These are phyloP conservation scores for Neurospora sublineolata DNA, from an alignment of 495 filamentous ascomycete species.

Conservation along the genomic window DNA sequence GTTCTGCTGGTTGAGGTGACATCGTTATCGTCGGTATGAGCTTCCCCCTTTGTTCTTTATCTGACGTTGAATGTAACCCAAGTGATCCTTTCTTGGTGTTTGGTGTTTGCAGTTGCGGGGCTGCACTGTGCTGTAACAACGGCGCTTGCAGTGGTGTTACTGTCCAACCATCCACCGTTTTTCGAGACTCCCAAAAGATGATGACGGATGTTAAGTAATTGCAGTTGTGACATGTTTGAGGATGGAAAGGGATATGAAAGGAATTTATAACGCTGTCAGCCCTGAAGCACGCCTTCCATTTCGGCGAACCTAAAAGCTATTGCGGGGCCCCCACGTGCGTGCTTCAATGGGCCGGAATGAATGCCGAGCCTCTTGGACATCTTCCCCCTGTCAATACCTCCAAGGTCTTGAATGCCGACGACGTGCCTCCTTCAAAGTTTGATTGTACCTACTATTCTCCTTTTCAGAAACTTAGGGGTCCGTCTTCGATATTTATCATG, in stretches of 20 bases:
- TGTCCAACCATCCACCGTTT: too few relatives aligned
- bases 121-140: not conserved
- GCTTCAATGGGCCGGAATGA: not conserved
- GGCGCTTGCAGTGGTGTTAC: not conserved
- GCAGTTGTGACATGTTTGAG: not conserved
- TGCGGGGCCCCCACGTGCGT: not conserved
- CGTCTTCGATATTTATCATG: too few relatives aligned
- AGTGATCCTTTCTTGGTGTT: not conserved
- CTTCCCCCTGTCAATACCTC: not conserved
- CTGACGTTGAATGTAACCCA: not conserved
- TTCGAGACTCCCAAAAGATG: not conserved
- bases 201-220: not conserved
- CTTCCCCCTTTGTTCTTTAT: not conserved
- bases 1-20: not conserved
- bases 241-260: not conserved
- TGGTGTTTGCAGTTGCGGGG: not conserved
- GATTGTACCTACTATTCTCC: not conserved
- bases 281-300: not conserved
- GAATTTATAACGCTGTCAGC: not conserved
- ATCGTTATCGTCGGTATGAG: not conserved
- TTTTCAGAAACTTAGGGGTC: too few relatives aligned
- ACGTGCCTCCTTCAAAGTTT: not conserved
- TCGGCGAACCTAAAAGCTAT: not conserved
- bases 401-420: not conserved
- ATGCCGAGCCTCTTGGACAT: not conserved